Base-by-base conservation (phyloP, 2,329 filamentous ascomycete genomes). In the Fusarium haematococcum region DNA sequence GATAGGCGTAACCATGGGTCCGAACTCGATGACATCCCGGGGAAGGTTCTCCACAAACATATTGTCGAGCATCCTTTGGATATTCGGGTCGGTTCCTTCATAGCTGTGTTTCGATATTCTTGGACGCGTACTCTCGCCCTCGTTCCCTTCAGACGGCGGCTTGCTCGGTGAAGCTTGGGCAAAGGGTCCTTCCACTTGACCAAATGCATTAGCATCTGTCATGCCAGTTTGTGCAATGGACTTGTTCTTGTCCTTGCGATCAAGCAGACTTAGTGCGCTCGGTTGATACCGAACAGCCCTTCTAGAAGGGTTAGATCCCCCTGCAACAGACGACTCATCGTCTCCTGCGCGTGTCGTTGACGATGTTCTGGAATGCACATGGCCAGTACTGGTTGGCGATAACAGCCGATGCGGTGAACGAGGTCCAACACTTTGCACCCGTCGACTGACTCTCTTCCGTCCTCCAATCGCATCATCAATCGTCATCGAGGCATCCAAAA, bases 401-500 rank as follows among this genome's bases (percentile, higher is more conserved):
- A 80, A 78, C 59, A 79, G 77, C 61, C 72, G 83, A 11, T 73
- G 73, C 5, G 78, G 75, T 27, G 81, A 73, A 13, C 73, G 75
- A 25, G 81, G 79, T 0, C 82, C 83, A 25, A 81, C 76, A 63
- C 83, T 83, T 39, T 84, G 78, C 62, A 83, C 79, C 30, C 87
- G 84, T 30, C 85, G 88, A 70, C 90, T 89, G n/a, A 86, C 86
- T 33, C 86, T 86, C 63, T 86, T 86, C 73, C 86, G 86, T 79
- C 86, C 88, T 3, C 89, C 84, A 9, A 89, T 83, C 1, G 91
- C 86, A 73, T 93, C 91, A 78, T 96, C 93, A 71, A 97, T 95
- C 1, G 93, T 95, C 84, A 94, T 95, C 1, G 95, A 97, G 8
- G 97, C 97, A 82, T 98, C 97, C 33, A 97, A 87, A 18, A 98